phyloP scores from a whole-genome alignment of 352 stramenopile genomes.

The Aphanomyces stellatus region DNA sequence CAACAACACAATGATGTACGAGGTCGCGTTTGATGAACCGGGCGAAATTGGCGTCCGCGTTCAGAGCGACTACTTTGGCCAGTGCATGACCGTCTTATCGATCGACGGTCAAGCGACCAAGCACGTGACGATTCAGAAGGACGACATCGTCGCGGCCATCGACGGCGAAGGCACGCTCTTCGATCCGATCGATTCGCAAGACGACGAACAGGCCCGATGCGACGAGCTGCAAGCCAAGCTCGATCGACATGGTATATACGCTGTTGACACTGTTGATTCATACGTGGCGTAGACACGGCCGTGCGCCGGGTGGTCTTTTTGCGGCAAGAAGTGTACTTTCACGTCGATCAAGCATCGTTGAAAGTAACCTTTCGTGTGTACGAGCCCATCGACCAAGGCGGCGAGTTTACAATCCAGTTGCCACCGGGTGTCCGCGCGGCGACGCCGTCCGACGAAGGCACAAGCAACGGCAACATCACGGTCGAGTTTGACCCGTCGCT shows the following conservation, averaged over 20 bases:
- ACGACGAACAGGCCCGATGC: conserved; percentile 29
- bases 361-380: neutral
- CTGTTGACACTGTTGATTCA: neutral
- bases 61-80: conserved; percentile 48
- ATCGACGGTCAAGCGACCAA: conserved; percentile 32
- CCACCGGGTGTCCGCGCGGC: neutral
- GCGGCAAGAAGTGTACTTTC: conserved; percentile 15
- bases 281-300: neutral
- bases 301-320: conserved; percentile 10
- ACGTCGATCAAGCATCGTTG: neutral
- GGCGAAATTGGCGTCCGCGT: conserved; percentile 34
- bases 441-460: too few species aligned
- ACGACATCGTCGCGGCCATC: conserved; percentile 47
- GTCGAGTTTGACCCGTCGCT: neutral
- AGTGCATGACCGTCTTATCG: conserved; percentile 35
- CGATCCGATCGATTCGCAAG: conserved; percentile 24
- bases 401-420: neutral
- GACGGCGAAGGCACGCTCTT: conserved; percentile 26
- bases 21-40: conserved; percentile 43
- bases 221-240: conserved; percentile 26
- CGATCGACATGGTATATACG: conserved; percentile 20
- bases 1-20: conserved; percentile 58
- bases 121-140: conserved; percentile 36
- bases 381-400: neutral
- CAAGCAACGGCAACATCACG: neutral